phyloP scores from a whole-genome alignment of 2,329 filamentous ascomycete species.

The Talaromyces marneffei region DNA sequence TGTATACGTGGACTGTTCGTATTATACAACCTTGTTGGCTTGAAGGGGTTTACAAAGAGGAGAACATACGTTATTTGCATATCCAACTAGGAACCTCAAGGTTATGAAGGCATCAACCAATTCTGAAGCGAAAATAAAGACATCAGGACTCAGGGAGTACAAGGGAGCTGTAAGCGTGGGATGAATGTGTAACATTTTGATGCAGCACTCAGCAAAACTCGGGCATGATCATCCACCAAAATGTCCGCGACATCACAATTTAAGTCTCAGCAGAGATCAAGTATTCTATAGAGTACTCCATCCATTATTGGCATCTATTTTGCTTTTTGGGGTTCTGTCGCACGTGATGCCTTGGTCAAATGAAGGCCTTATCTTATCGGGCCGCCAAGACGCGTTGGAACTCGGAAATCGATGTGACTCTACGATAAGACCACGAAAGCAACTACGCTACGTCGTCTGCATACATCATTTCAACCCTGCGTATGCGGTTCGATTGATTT shows the following conservation, averaged over 20 bases:
- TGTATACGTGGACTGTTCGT: too few relatives aligned
- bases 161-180: not conserved
- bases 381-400: not conserved
- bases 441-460: not conserved
- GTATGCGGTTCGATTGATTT: not conserved
- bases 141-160: too few relatives aligned
- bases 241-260: not conserved
- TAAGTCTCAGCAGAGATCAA: not conserved
- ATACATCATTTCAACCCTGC: not conserved
- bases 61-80: too few relatives aligned
- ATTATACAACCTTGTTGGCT: too few relatives aligned
- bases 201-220: not conserved
- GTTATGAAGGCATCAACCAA: too few relatives aligned
- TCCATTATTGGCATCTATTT: not conserved
- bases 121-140: too few relatives aligned
- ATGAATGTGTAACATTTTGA: not conserved
- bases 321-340: not conserved
- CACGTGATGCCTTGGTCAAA: not conserved
- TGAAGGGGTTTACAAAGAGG: too few relatives aligned
- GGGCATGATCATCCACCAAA: not conserved
- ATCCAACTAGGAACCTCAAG: too few relatives aligned
- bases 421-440: not conserved
- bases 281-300: not conserved
- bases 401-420: not conserved
- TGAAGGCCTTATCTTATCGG: conserved; percentile 7